Evolutionary conservation across 2,329 filamentous ascomycete species (phyloP), one percentile per base, ranked within the genome.

Genomic region (Lachnellula arida): DNA sequence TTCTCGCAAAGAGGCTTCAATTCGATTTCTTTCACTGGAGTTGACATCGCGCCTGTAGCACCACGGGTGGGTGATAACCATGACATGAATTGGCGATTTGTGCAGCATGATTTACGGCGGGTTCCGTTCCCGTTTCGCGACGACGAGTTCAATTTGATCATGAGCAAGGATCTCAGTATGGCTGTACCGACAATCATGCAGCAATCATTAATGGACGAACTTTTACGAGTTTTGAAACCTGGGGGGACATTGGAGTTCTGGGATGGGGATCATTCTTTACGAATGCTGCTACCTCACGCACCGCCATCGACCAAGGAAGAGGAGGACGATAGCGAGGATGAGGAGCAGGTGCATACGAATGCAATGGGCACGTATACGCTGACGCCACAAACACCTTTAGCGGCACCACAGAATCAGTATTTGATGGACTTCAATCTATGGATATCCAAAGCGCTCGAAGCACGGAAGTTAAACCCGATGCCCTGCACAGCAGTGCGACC

Each of bases 81-180:
- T 64, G 89, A 89, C 48, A 87, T 96, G 78, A 86, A 89, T 62
- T 96, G 91, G 91, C 84, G 79, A 11, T 97, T 96, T 69, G 82
- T 96, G 52, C 88, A 92, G 68, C 91, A 96, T 69, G 92, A 97
- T 71, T 74, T 96, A 60, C 86, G 90, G 56, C 81, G 82, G 57
- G 71, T 80, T 2, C 89, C 90, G 0, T 82, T 92, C 66, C 93
- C 93, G 0, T 91, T 96, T 61, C 78, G 84, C 2, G 82, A 90
- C 58, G 86, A 81, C 37, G 86, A 92, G 64, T 97, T 95, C 70
- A 91, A 96, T 69, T 79, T 96, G 42, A 81, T 97, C 65, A 91
- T 96, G 78, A 80, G 90, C 67, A 96, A 96, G 71, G 91, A 96
- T 69, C 75, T 91, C 66, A 86, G 84, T 53, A 77, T 94, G 60